A percentile compares a stretch with the other conserved stretches of the same genome.
phyloP scores from a whole-genome alignment of 495 filamentous ascomycete genomes.

The Xylaria grammica region DNA sequence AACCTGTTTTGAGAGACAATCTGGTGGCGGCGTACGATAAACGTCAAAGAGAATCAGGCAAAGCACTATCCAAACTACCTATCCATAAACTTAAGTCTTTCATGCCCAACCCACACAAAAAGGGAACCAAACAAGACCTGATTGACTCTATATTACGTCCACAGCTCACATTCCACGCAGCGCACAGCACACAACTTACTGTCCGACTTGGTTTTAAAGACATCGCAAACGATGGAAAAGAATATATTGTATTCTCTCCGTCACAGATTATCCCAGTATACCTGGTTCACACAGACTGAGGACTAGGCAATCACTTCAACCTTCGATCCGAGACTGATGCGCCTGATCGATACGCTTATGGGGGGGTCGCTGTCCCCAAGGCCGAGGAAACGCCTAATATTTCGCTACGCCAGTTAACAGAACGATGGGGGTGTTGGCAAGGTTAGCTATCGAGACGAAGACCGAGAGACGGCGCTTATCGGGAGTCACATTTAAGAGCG shows the following conservation, averaged over 20 bases:
- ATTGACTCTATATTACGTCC: conserved; percentile 39
- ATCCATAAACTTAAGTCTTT: background rate
- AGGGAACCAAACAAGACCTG: conserved; percentile 30
- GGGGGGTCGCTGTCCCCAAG: no score
- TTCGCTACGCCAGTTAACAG: no score
- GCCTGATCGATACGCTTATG: no score
- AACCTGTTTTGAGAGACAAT: conserved; percentile 44
- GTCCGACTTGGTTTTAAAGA: no score
- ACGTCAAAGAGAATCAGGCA: conserved; percentile 33
- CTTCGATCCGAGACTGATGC: conserved; percentile 14
- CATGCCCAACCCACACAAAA: background rate
- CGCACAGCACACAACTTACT: no score
- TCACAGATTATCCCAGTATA: conserved; percentile 49
- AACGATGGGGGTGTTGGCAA: no score
- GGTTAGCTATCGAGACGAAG: no score
- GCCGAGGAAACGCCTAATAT: no score
- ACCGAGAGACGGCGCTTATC: no score
- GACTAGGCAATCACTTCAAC: conserved; percentile 29
- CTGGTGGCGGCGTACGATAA: conserved; percentile 36
- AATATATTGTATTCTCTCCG: conserved; percentile 49
- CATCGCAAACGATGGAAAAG: conserved; percentile 36
- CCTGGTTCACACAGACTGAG: conserved; percentile 47
- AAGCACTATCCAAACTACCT: conserved; percentile 11
- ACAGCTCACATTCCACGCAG: conserved; percentile 47
- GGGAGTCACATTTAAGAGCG: no score